Conservation (phyloP, 2,329 filamentous ascomycete genomes). For the Penicillium olsonii region DNA sequence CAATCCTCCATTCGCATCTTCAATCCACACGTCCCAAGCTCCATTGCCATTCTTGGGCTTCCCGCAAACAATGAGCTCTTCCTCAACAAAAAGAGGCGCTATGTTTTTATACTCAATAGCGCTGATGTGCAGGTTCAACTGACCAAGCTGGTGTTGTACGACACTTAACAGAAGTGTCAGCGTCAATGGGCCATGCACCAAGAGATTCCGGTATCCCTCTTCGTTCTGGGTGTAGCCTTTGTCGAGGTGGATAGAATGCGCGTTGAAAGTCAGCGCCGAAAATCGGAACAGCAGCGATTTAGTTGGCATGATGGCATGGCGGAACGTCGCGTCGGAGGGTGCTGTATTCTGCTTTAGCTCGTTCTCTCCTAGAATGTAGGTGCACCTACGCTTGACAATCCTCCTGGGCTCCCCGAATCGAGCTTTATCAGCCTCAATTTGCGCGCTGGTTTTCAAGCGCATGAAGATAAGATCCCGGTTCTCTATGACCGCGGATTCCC, state of each 20-base stretch:
- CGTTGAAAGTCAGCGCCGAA: slow-evolving; percentile 88
- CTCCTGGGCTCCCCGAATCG: slow-evolving; percentile 26
- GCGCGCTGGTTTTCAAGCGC: slow-evolving; percentile 49
- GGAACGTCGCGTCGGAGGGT: slow-evolving; percentile 55
- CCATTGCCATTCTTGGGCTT: slow-evolving; percentile 47
- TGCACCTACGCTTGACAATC: slow-evolving; percentile 38
- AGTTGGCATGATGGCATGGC: slow-evolving; percentile 65
- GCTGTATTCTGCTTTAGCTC: slow-evolving; percentile 39
- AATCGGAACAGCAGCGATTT: slow-evolving; percentile 80
- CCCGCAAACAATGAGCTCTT: slow-evolving; percentile 70
- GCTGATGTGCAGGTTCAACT: slow-evolving; percentile 44
- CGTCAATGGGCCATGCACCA: slow-evolving; percentile 86
- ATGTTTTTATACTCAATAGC: slow-evolving; percentile 78
- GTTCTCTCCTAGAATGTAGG: background rate
- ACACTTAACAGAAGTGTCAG: slow-evolving; percentile 74
- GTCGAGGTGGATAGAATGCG: slow-evolving; percentile 87
- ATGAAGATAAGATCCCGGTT: slow-evolving; percentile 66
- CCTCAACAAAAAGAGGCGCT: slow-evolving; percentile 74
- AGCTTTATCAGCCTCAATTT: slow-evolving; percentile 28
- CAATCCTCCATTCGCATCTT: slow-evolving; percentile 61
- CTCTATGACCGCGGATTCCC: slow-evolving; percentile 55
- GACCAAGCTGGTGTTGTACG: slow-evolving; percentile 57
- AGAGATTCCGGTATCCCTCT: slow-evolving; percentile 72
- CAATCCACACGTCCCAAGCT: slow-evolving; percentile 66
- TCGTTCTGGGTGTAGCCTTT: slow-evolving; percentile 65